phyloP scores from a whole-genome alignment of 345 rosid genomes.

The Viola odorata region DNA sequence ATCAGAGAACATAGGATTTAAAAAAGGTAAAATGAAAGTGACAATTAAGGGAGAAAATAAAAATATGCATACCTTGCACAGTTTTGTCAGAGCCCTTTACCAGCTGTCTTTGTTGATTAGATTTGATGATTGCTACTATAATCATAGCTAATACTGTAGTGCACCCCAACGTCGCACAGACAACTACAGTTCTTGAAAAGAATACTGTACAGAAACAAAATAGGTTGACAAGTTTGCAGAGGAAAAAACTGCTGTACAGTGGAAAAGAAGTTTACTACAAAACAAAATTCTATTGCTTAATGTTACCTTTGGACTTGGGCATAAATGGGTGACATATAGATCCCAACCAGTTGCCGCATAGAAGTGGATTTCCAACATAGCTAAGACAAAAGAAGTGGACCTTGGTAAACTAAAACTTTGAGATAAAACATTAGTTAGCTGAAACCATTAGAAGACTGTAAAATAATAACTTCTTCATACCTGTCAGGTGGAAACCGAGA shows the following conservation, averaged over 20 bases:
- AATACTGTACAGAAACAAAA: conserved; percentile 22
- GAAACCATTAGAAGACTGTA: not conserved
- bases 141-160: conserved; percentile 43
- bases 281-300: too few species aligned
- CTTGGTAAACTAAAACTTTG: not conserved
- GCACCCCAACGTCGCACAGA: conserved; percentile 60
- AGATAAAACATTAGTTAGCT: not conserved
- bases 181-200: conserved; percentile 53
- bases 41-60: not conserved
- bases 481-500: conserved; percentile 60
- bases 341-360: conserved; percentile 83
- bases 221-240: not conserved
- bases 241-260: too few species aligned
- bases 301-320: conserved; percentile 51
- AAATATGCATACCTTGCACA: conserved; percentile 33
- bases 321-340: conserved; percentile 55
- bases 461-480: conserved; percentile 19
- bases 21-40: not conserved
- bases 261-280: too few species aligned
- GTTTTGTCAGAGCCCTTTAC: conserved; percentile 24
- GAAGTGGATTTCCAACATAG: conserved; percentile 68
- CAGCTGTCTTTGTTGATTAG: conserved; percentile 40
- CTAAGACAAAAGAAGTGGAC: conserved; percentile 25
- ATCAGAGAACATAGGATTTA: not conserved
- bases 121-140: conserved; percentile 49